A percentile compares a stretch with the other conserved stretches of the same genome.
These are phyloP conservation scores for Lepidium sativum DNA, from an alignment of 345 rosid species.

Conservation along the genomic window DNA sequence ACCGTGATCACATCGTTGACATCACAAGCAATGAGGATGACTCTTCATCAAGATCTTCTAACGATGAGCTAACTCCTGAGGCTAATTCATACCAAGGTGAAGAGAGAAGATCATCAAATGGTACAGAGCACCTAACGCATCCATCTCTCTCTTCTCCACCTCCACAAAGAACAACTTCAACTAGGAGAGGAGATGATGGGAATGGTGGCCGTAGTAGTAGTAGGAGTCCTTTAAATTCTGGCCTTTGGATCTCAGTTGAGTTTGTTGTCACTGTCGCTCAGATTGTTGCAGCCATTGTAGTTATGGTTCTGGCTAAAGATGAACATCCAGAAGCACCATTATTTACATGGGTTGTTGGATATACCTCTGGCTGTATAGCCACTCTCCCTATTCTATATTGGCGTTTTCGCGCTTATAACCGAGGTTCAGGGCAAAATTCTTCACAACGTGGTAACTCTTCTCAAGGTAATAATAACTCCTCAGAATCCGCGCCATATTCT, in stretches of 20 bases:
- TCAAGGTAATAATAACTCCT: slow-evolving; percentile 28
- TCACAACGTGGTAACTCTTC: slow-evolving; percentile 32
- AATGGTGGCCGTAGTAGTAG: slow-evolving; percentile 34
- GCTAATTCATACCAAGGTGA: slow-evolving; percentile 23
- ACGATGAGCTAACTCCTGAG: slow-evolving; percentile 28
- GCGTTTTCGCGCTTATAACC: slow-evolving; percentile 50
- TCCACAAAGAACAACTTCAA: slow-evolving; percentile 33
- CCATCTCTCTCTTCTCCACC: slow-evolving; percentile 30
- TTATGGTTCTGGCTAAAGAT: slow-evolving; percentile 50
- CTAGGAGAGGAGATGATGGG: slow-evolving; percentile 41
- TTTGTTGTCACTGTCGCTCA: slow-evolving; percentile 57
- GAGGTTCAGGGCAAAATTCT: slow-evolving; percentile 33
- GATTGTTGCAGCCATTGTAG: slow-evolving; percentile 70
- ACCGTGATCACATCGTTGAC: slow-evolving; percentile 49
- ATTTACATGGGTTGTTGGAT: slow-evolving; percentile 75
- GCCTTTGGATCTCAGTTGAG: slow-evolving; percentile 78
- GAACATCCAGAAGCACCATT: slow-evolving; percentile 78
- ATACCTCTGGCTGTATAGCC: slow-evolving; percentile 74
- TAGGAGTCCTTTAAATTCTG: slow-evolving; percentile 77
- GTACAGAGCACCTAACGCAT: slow-evolving; percentile 8
- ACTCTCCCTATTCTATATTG: slow-evolving; percentile 82
- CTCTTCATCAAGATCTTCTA: slow-evolving; percentile 43
- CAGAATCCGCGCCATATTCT: slow-evolving; percentile 51
- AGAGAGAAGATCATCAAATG: slow-evolving; percentile 27
- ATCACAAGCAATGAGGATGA: slow-evolving; percentile 34